Evolutionary conservation across 2,329 filamentous ascomycete genomes (phyloP).

Genomic region (Chalara sp.): DNA sequence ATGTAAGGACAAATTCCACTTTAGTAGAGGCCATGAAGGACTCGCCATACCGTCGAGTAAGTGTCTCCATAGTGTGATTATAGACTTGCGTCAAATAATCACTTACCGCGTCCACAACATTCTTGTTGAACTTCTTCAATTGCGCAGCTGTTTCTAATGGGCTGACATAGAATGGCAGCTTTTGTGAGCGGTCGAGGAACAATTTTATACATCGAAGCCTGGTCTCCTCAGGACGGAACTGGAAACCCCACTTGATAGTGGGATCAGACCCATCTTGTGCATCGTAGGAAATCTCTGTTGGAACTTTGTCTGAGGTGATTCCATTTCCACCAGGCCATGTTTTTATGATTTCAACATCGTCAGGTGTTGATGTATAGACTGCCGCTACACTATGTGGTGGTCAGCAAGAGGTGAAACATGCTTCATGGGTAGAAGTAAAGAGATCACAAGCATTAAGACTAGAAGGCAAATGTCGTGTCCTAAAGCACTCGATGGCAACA

Average conservation of each 20-base stretch:
- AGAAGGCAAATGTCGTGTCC: too few species aligned
- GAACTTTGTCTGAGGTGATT: conserved; percentile 83
- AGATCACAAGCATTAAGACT: too few species aligned
- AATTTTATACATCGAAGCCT: conserved; percentile 78
- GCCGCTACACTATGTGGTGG: conserved; percentile 51
- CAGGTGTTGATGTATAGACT: conserved; percentile 68
- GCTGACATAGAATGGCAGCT: conserved; percentile 74
- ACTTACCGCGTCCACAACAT: conserved; percentile 70
- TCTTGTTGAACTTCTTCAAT: conserved; percentile 68
- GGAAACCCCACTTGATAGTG: conserved; percentile 70
- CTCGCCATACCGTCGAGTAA: conserved; percentile 68
- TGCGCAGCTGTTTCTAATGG: conserved; percentile 71
- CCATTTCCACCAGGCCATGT: conserved; percentile 79
- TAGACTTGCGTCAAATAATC: conserved; percentile 75
- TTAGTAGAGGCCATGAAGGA: conserved; percentile 71
- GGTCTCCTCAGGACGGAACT: conserved; percentile 71
- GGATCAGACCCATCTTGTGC: conserved; percentile 35
- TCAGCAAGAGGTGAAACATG: conserved; percentile 6
- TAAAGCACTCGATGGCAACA: too few species aligned
- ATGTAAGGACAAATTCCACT: conserved; percentile 74
- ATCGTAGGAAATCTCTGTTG: conserved; percentile 65
- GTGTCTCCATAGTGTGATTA: conserved; percentile 70
- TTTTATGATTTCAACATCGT: conserved; percentile 79
- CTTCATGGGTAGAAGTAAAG: too few species aligned
- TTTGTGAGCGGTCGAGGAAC: conserved; percentile 74